Conservation (phyloP, 1,139 yeast genomes). For the Casaregolazyma lundiana region DNA sequence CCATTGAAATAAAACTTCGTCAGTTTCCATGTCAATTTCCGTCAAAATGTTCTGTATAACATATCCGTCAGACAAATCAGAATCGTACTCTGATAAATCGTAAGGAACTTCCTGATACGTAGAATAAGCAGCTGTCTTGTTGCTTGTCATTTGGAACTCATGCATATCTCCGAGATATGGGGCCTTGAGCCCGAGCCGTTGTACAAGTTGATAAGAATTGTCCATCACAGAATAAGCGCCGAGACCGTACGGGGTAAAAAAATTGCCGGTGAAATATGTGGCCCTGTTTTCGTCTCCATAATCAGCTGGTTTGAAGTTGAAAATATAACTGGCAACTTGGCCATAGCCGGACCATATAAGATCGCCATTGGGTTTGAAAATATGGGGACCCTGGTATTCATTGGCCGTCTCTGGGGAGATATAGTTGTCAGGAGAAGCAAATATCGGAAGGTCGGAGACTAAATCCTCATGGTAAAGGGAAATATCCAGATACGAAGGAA, state of each 20-base stretch:
- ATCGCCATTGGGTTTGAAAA: conserved; percentile 15
- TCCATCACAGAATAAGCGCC: conserved; percentile 4
- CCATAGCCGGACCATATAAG: conserved; percentile 19
- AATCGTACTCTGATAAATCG: conserved; percentile 8
- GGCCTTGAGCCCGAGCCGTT: conserved; percentile 8
- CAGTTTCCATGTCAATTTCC: conserved; percentile 38
- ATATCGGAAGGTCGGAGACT: not conserved
- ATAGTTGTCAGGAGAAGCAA: not conserved
- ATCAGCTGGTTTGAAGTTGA: conserved; percentile 16
- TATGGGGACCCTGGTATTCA: conserved; percentile 15
- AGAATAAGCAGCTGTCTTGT: conserved; percentile 12
- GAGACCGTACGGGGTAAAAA: not conserved
- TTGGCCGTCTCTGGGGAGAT: not conserved
- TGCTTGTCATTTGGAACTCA: conserved; percentile 14
- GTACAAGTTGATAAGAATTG: conserved; percentile 6
- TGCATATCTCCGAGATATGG: conserved; percentile 14
- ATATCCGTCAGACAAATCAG: conserved; percentile 5
- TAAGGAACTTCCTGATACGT: conserved; percentile 12
- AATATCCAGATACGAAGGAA: not conserved
- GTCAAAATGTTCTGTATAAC: conserved; percentile 9
- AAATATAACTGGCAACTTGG: conserved; percentile 11
- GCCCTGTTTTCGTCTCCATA: conserved; percentile 1
- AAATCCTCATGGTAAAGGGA: not conserved
- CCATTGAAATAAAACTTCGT: conserved; percentile 40
- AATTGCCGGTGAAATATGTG: not conserved